A percentile compares a stretch with the other conserved stretches of the same genome.
These are phyloP conservation scores for Fusarium citri DNA, from an alignment of 2,329 filamentous ascomycete genomes.

Conservation along the genomic window DNA sequence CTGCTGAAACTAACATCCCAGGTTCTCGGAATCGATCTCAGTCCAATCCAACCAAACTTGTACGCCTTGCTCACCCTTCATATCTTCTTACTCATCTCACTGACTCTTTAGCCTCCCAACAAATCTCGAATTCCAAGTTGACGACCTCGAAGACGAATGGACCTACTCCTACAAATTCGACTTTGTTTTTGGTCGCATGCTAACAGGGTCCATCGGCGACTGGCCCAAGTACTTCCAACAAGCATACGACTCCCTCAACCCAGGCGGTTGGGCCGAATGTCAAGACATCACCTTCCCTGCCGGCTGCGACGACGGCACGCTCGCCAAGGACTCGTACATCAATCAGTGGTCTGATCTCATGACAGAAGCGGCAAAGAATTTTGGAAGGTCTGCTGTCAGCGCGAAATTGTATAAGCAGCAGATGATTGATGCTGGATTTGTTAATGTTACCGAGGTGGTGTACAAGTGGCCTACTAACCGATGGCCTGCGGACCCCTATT, in stretches of 20 bases:
- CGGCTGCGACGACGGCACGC: slow-evolving; percentile 57
- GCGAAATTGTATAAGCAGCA: slow-evolving; percentile 49
- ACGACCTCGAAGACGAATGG: slow-evolving; percentile 58
- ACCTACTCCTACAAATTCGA: slow-evolving; percentile 54
- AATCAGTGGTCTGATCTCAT: slow-evolving; percentile 47
- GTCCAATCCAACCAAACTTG: slow-evolving; percentile 56
- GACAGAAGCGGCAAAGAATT: slow-evolving; percentile 46
- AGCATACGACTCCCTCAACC: slow-evolving; percentile 52
- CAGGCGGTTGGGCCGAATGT: slow-evolving; percentile 59
- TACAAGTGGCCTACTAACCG: slow-evolving; percentile 63
- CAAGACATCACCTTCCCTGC: slow-evolving; percentile 56
- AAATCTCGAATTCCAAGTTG: slow-evolving; percentile 62
- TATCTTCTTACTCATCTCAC: neutral
- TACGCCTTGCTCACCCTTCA: slow-evolving; percentile 19
- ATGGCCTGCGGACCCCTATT: slow-evolving; percentile 63
- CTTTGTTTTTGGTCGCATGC: slow-evolving; percentile 55
- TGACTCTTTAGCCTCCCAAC: slow-evolving; percentile 55
- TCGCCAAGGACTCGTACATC: slow-evolving; percentile 46
- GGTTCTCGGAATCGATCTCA: slow-evolving; percentile 57
- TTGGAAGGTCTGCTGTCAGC: slow-evolving; percentile 49
- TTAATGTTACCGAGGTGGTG: slow-evolving; percentile 60
- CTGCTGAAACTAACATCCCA: neutral
- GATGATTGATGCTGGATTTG: slow-evolving; percentile 64
- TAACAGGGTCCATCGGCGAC: slow-evolving; percentile 52
- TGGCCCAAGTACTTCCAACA: slow-evolving; percentile 54